A percentile compares a stretch with the other conserved stretches of the same genome.
These are phyloP conservation scores for Lactarius hatsudake DNA, from an alignment of 768 basidiomycete genomes.

Conservation along the genomic window DNA sequence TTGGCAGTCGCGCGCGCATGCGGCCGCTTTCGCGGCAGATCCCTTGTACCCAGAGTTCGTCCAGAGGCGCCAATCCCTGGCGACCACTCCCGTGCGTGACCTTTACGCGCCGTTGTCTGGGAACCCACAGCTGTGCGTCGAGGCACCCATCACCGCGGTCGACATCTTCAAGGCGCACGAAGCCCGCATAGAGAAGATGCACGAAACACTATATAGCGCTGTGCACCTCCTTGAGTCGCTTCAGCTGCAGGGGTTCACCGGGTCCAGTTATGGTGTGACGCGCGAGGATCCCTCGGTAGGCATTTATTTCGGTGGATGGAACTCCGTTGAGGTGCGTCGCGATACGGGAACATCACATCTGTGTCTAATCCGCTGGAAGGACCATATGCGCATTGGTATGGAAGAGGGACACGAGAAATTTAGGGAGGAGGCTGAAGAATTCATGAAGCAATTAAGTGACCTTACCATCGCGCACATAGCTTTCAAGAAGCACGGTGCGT, in stretches of 20 bases:
- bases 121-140: not conserved
- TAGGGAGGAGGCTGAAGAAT: not conserved
- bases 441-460: not conserved
- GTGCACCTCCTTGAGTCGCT: not conserved
- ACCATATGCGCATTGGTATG: not conserved
- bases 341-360: not conserved
- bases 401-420: not conserved
- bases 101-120: not conserved
- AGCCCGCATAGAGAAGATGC: not conserved
- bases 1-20: constrained; percentile 14
- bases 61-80: not conserved
- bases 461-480: not conserved
- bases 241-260: not conserved
- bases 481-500: not conserved
- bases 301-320: constrained; percentile 5
- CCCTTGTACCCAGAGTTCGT: not conserved
- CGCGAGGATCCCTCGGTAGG: not conserved
- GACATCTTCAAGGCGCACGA: not conserved
- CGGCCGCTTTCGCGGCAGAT: constrained; percentile 1
- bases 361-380: not conserved
- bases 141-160: constrained; percentile 5
- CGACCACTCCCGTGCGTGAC: not conserved
- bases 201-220: not conserved
- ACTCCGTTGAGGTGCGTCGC: constrained; percentile 8
- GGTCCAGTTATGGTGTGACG: not conserved